A percentile compares a stretch with the other conserved stretches of the same genome.
These are phyloP conservation scores for Saturnispora ahearnii DNA, from an alignment of 805 yeast species.

Conservation along the genomic window DNA sequence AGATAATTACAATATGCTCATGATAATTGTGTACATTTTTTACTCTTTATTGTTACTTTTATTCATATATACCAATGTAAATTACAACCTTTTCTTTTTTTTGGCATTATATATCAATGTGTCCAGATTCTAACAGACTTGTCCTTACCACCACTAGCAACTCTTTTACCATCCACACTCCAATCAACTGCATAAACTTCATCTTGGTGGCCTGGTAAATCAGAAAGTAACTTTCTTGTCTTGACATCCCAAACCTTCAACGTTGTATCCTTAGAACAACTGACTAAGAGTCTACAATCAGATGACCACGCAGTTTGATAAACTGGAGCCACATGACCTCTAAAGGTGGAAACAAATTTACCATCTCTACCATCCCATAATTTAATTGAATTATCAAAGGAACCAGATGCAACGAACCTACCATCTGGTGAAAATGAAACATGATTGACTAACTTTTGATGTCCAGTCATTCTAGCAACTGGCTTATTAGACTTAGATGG, in stretches of 20 bases:
- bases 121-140: constrained; percentile 92
- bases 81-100: background rate
- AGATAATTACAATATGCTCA: background rate
- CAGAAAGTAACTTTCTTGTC: constrained; percentile 74
- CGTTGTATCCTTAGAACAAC: constrained; percentile 94
- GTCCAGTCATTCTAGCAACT: constrained; percentile 90
- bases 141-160: constrained; percentile 97
- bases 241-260: constrained; percentile 93
- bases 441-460: constrained; percentile 92
- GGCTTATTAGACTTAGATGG: constrained; percentile 78
- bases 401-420: constrained; percentile 77
- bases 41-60: background rate
- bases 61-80: background rate
- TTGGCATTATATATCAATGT: constrained; percentile 31
- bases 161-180: constrained; percentile 90
- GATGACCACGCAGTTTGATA: constrained; percentile 98
- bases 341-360: constrained; percentile 74
- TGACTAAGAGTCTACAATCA: constrained; percentile 81
- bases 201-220: constrained; percentile 92
- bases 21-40: background rate
- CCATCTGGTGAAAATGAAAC: constrained; percentile 97
- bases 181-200: constrained; percentile 97
- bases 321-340: constrained; percentile 98
- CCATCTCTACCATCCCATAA: constrained; percentile 96
- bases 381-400: constrained; percentile 92